Conservation (phyloP, 1,284 basidiomycete species). For the Tylopilus sp. region DNA sequence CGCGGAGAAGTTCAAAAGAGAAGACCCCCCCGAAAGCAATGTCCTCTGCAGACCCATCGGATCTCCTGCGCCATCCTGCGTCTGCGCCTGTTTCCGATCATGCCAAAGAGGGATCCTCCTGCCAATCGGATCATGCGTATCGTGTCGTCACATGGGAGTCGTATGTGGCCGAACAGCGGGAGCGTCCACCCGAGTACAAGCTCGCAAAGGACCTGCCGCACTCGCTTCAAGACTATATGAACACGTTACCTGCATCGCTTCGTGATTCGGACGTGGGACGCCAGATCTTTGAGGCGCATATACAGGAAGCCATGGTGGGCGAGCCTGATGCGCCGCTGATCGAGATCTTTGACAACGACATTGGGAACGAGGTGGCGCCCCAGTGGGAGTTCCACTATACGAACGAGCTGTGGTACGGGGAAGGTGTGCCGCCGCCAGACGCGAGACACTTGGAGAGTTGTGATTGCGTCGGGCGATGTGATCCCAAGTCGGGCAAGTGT, state of each 20-base stretch:
- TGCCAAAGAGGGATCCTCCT: background rate
- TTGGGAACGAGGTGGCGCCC: slow-evolving; percentile 64
- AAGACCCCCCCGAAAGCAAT: background rate
- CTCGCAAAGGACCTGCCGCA: slow-evolving; percentile 45
- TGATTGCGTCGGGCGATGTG: slow-evolving; percentile 68
- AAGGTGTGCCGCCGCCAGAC: slow-evolving; percentile 65
- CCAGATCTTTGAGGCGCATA: slow-evolving; percentile 52
- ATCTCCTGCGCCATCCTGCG: background rate
- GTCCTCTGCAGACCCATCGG: background rate
- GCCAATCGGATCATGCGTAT: slow-evolving; percentile 2
- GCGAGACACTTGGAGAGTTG: slow-evolving; percentile 59
- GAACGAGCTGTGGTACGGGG: slow-evolving; percentile 69
- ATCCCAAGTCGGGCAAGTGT: slow-evolving; percentile 65
- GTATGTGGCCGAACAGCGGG: slow-evolving; percentile 15
- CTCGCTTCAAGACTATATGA: slow-evolving; percentile 51
- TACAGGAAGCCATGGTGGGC: slow-evolving; percentile 52
- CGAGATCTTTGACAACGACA: slow-evolving; percentile 53
- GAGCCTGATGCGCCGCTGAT: slow-evolving; percentile 68
- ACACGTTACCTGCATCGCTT: slow-evolving; percentile 36
- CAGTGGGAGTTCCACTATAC: slow-evolving; percentile 77
- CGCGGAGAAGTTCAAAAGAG: background rate
- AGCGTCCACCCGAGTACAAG: slow-evolving; percentile 31
- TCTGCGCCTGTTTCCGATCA: background rate
- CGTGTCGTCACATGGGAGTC: slow-evolving; percentile 29
- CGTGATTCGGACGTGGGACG: slow-evolving; percentile 38